phyloP scores from a whole-genome alignment of 225 moss, liverwort and hornwort genomes.

The Bryoerythrophyllum caledonicum region DNA sequence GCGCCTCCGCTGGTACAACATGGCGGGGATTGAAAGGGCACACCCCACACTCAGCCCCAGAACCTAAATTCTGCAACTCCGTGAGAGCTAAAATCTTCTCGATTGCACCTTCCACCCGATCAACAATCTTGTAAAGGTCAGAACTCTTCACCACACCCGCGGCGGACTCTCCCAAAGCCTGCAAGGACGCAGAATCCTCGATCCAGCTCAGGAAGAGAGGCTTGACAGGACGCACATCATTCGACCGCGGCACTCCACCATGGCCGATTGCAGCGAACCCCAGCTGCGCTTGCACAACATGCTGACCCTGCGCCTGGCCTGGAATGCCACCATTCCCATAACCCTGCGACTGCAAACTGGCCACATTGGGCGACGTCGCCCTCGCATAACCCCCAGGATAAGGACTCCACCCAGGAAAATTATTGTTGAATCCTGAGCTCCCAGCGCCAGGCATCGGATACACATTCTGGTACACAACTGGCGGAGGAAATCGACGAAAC shows the following conservation, averaged over 20 bases:
- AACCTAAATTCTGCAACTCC: slow-evolving; percentile 23
- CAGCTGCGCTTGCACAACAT: slow-evolving; percentile 12
- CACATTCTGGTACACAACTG: slow-evolving; percentile 24
- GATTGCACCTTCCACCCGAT: slow-evolving; percentile 39
- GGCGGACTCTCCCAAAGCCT: slow-evolving; percentile 7
- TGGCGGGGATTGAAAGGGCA: slow-evolving; percentile 44
- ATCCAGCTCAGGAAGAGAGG: slow-evolving; percentile 42
- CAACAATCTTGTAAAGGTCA: slow-evolving; percentile 39
- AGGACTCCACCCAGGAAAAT: slow-evolving; percentile 27
- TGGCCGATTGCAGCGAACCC: slow-evolving; percentile 3
- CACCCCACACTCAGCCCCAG: slow-evolving; percentile 17
- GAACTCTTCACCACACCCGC: slow-evolving; percentile 24
- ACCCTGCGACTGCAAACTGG: slow-evolving; percentile 16
- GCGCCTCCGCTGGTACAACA: slow-evolving; percentile 36
- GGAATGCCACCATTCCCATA: slow-evolving; percentile 17
- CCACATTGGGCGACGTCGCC: slow-evolving; percentile 12
- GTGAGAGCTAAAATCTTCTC: slow-evolving; percentile 31
- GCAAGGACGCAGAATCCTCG: slow-evolving; percentile 4
- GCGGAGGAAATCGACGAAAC: slow-evolving; percentile 34
- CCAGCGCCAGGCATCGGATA: slow-evolving; percentile 14
- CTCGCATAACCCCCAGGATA: slow-evolving; percentile 29
- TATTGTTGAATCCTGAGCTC: slow-evolving; percentile 29
- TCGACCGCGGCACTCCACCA: slow-evolving; percentile 17
- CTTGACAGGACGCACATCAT: slow-evolving; percentile 13
- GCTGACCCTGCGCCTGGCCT: slow-evolving; percentile 28